phyloP scores from a whole-genome alignment of 2,329 filamentous ascomycete species.

The Lizonia empirigonia region DNA sequence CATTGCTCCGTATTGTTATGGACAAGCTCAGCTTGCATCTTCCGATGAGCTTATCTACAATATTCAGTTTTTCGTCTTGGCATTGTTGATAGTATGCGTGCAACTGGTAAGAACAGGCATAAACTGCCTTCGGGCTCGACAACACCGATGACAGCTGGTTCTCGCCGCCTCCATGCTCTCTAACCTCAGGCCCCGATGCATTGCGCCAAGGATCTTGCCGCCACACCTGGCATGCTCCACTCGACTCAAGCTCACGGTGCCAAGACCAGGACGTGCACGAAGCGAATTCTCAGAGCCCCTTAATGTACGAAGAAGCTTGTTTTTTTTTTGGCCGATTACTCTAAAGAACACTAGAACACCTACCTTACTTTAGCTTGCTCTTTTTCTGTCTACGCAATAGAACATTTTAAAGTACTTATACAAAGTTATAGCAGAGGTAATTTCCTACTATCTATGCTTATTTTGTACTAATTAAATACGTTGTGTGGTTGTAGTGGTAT shows the following conservation, averaged over 20 bases:
- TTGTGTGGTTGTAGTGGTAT: no score
- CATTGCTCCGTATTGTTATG: background rate
- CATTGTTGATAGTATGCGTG: background rate
- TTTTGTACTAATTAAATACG: no score
- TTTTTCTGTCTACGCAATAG: no score
- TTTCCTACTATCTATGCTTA: no score
- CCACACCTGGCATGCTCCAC: background rate
- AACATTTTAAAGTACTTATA: no score
- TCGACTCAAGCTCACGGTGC: background rate
- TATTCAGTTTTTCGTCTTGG: no score
- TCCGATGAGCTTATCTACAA: background rate
- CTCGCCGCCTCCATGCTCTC: background rate
- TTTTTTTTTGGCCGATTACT: no score
- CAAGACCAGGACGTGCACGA: background rate
- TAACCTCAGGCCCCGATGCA: background rate
- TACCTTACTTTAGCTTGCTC: no score
- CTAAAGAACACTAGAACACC: no score
- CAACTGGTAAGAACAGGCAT: background rate
- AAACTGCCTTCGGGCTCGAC: background rate
- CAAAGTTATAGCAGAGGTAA: no score
- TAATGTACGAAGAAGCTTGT: no score
- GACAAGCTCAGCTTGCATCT: background rate
- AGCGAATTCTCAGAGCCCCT: background rate
- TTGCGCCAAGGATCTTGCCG: conserved; percentile 1
- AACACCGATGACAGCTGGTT: background rate